Conservation (phyloP, 192 early-diverging fungal genomes). For the Piromyces finnis region DNA sequence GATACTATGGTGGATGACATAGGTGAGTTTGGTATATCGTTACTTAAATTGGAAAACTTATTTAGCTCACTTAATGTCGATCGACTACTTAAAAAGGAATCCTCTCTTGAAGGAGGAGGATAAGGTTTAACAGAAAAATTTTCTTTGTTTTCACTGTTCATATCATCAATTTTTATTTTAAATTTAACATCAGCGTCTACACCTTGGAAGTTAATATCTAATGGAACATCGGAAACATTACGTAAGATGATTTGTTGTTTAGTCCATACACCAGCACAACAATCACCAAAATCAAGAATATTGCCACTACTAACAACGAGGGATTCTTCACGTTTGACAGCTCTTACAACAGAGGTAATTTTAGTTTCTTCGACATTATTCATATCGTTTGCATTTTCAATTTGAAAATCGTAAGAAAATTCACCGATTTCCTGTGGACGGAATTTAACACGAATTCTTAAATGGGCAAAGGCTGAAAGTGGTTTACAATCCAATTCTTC, state of each 20-base stretch:
- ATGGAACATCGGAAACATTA: constrained; percentile 54
- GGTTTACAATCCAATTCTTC: constrained; percentile 8
- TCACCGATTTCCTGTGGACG: constrained; percentile 65
- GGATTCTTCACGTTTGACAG: constrained; percentile 48
- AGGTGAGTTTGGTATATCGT: neutral
- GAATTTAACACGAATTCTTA: neutral
- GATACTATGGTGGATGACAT: neutral
- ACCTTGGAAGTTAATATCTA: constrained; percentile 52
- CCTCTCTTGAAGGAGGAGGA: neutral
- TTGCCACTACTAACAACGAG: constrained; percentile 49
- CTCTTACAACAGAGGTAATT: neutral
- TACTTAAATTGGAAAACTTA: neutral
- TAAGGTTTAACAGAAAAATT: neutral
- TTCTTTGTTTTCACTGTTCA: neutral
- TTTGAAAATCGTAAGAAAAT: constrained; percentile 67
- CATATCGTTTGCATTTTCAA: neutral
- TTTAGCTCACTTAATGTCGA: neutral
- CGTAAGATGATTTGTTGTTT: constrained; percentile 58
- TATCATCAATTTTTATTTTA: constrained; percentile 15
- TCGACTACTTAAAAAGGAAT: neutral
- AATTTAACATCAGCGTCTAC: constrained; percentile 17
- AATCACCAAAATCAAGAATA: constrained; percentile 83
- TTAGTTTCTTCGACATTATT: neutral
- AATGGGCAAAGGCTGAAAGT: neutral
- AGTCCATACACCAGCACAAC: constrained; percentile 74